phyloP scores from a whole-genome alignment of 2,329 filamentous ascomycete species.

The Colletotrichum acutatum region DNA sequence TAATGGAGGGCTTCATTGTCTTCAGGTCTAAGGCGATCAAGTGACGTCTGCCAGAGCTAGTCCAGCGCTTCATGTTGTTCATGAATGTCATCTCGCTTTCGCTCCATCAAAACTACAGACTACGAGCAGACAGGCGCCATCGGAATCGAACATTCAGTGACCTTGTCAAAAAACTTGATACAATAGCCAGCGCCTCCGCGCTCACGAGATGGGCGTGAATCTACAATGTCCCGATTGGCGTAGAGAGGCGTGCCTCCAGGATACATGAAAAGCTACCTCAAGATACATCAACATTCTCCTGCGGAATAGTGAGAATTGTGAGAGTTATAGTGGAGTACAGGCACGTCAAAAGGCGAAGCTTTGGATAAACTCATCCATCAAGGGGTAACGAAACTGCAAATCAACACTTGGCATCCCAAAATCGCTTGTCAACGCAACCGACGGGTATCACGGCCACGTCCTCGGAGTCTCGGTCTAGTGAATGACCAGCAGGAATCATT shows the following conservation, averaged over 20 bases:
- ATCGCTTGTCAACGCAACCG: neutral
- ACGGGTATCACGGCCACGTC: neutral
- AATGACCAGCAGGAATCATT: neutral
- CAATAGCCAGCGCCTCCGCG: neutral
- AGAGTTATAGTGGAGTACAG: neutral
- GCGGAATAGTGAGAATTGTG: neutral
- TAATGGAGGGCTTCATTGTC: too few relatives aligned
- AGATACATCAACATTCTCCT: neutral
- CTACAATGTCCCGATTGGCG: neutral
- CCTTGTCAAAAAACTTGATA: neutral
- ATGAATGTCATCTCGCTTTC: too few relatives aligned
- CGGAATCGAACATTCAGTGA: neutral
- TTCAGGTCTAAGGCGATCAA: too few relatives aligned
- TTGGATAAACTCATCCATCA: slow-evolving; percentile 11
- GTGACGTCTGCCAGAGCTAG: too few relatives aligned
- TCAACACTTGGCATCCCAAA: slow-evolving; percentile 14
- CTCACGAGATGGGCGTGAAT: neutral
- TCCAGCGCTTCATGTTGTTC: too few relatives aligned
- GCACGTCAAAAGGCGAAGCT: neutral
- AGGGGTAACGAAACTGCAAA: slow-evolving; percentile 18
- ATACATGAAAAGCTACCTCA: neutral
- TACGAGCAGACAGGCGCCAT: neutral
- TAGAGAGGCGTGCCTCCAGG: neutral
- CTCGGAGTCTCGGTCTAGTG: neutral
- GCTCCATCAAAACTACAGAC: too few relatives aligned